These are phyloP conservation scores for Jackrogersella multiformis DNA, from an alignment of 495 filamentous ascomycete genomes.

Conservation along the genomic window DNA sequence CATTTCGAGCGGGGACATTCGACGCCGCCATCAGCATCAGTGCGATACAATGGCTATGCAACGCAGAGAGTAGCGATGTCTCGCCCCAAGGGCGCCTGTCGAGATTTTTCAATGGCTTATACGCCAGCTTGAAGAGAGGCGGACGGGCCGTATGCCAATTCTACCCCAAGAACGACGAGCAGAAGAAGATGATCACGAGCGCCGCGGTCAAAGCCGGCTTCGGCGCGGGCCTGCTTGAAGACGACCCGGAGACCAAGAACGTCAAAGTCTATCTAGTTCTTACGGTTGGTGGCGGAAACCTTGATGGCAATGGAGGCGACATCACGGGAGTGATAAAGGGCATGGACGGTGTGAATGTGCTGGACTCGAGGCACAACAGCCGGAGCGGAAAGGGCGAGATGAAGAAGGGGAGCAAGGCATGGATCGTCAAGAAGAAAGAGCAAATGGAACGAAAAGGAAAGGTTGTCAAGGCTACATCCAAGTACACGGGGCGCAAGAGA, in stretches of 20 bases:
- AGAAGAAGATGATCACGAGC: constrained; percentile 87
- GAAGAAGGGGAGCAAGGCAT: constrained; percentile 83
- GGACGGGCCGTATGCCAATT: constrained; percentile 96
- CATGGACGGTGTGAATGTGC: constrained; percentile 87
- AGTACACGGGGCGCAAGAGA: constrained; percentile 91
- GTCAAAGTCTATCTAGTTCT: constrained; percentile 93
- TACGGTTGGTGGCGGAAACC: constrained; percentile 84
- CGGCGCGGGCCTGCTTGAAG: constrained; percentile 92
- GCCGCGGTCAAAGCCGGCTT: constrained; percentile 95
- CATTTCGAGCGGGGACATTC: constrained; percentile 91
- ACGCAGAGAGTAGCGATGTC: constrained; percentile 88
- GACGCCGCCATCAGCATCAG: constrained; percentile 94
- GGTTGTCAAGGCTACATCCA: constrained; percentile 87
- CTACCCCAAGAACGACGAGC: constrained; percentile 93
- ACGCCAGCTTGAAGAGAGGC: constrained; percentile 81
- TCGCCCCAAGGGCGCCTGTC: constrained; percentile 75
- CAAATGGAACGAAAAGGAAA: constrained; percentile 95
- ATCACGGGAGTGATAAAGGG: constrained; percentile 86
- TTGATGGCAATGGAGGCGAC: constrained; percentile 70
- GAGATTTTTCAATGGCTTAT: constrained; percentile 93
- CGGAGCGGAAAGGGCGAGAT: constrained; percentile 61
- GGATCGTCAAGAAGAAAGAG: constrained; percentile 95
- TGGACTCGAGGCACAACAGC: constrained; percentile 72
- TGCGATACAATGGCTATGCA: constrained; percentile 97
- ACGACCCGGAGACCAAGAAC: constrained; percentile 95